A percentile compares a stretch with the other conserved stretches of the same genome.
These are phyloP conservation scores for Jimgerdemannia lactiflua DNA, from an alignment of 192 early-diverging fungal genomes.

Conservation along the genomic window DNA sequence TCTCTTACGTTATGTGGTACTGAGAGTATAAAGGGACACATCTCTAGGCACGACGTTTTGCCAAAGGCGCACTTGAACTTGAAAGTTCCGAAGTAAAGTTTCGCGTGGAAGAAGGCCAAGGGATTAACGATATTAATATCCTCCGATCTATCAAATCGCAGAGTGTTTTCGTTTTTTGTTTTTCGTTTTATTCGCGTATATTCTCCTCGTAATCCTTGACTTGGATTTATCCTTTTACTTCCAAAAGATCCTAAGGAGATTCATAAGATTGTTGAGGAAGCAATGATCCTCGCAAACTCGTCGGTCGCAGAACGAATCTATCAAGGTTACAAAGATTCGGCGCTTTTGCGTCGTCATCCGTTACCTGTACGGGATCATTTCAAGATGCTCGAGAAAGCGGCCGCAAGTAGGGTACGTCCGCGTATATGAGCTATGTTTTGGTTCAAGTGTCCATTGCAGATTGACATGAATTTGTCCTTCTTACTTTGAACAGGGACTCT, in stretches of 20 bases:
- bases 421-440: neutral
- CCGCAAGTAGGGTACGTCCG: constrained; percentile 38
- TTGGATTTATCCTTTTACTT: constrained; percentile 12
- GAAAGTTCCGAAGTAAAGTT: constrained; percentile 77
- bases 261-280: constrained; percentile 74
- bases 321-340: constrained; percentile 46
- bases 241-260: constrained; percentile 66
- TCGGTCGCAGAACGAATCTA: constrained; percentile 63
- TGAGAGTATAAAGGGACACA: neutral
- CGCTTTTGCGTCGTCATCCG: constrained; percentile 69
- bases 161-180: too few relatives aligned
- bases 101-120: constrained; percentile 53
- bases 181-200: neutral
- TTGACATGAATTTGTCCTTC: too few relatives aligned
- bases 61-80: constrained; percentile 64
- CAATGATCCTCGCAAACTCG: constrained; percentile 77
- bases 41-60: constrained; percentile 44
- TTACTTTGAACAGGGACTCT: constrained; percentile 38
- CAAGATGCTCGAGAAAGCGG: constrained; percentile 52
- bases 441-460: neutral
- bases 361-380: constrained; percentile 61
- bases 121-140: constrained; percentile 59
- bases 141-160: constrained; percentile 1
- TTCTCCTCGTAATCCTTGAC: neutral
- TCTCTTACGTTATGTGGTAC: neutral